phyloP scores from a whole-genome alignment of 2,329 filamentous ascomycete genomes.

The Mycocentrospora acerina region DNA sequence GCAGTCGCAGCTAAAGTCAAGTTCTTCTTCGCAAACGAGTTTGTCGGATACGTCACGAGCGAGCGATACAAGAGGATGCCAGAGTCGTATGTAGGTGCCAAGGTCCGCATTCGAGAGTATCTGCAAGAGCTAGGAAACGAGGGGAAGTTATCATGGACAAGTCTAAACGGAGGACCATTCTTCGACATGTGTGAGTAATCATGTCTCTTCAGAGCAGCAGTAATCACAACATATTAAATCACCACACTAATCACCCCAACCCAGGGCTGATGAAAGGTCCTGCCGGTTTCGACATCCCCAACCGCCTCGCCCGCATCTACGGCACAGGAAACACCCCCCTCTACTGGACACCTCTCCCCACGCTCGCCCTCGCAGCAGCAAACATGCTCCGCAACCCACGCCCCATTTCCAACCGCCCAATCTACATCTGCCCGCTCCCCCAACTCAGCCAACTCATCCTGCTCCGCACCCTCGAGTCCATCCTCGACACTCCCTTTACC shows the following conservation, averaged over 20 bases:
- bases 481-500: conserved; percentile 20
- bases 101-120: conserved; percentile 28
- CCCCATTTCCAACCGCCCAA: conserved; percentile 24
- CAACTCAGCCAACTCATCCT: conserved; percentile 31
- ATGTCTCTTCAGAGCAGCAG: neutral
- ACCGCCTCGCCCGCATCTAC: conserved; percentile 36
- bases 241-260: neutral
- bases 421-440: conserved; percentile 31
- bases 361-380: conserved; percentile 26
- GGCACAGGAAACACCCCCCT: conserved; percentile 31
- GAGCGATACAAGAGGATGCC: conserved; percentile 30
- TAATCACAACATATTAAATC: neutral
- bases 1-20: conserved; percentile 36
- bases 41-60: conserved; percentile 28
- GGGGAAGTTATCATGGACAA: conserved; percentile 31
- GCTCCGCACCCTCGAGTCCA: conserved; percentile 24
- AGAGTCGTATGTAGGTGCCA: conserved; percentile 27
- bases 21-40: conserved; percentile 40
- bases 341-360: conserved; percentile 35
- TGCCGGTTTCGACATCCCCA: conserved; percentile 36
- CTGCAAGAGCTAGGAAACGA: conserved; percentile 23
- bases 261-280: conserved; percentile 41
- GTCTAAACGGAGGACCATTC: conserved; percentile 39
- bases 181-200: conserved; percentile 40
- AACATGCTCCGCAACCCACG: conserved; percentile 34